Percentiles rank a stretch among this genome's conserved stretches.
Conservation (phyloP, 306 rosid species). For the Nissolia schottii region DNA sequence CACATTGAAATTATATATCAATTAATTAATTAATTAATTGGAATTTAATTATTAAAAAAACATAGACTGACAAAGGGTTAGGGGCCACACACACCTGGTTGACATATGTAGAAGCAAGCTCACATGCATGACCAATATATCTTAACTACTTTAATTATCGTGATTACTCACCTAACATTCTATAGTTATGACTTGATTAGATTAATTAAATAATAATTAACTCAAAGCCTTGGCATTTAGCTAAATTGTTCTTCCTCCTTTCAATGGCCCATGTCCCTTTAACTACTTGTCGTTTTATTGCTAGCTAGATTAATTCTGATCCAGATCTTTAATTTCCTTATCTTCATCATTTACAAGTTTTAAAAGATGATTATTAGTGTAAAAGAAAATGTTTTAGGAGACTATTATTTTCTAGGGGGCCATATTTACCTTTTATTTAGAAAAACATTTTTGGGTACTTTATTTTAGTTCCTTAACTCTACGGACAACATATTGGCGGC, state of each 20-base stretch:
- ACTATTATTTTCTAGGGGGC: too few relatives aligned
- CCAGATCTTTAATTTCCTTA: background rate
- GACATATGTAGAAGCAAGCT: background rate
- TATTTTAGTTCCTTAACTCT: background rate
- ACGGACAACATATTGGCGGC: background rate
- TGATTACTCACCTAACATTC: background rate
- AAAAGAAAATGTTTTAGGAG: too few relatives aligned
- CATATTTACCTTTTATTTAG: background rate
- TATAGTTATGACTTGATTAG: background rate
- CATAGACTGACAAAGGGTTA: background rate
- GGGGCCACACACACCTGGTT: background rate
- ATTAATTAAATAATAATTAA: background rate
- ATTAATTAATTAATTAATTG: too few relatives aligned
- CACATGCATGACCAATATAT: background rate
- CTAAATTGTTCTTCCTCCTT: background rate
- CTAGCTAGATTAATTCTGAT: background rate
- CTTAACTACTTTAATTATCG: background rate
- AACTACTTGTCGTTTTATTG: background rate
- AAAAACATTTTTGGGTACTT: background rate
- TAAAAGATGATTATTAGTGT: too few relatives aligned
- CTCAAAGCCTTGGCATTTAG: background rate
- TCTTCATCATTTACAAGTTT: background rate
- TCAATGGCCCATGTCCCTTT: background rate
- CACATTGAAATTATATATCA: background rate
- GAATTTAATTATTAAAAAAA: background rate